Percentiles rank a stretch among this genome's conserved stretches.
phyloP scores from a whole-genome alignment of 352 stramenopile species.

The Globisporangium echinulatum region DNA sequence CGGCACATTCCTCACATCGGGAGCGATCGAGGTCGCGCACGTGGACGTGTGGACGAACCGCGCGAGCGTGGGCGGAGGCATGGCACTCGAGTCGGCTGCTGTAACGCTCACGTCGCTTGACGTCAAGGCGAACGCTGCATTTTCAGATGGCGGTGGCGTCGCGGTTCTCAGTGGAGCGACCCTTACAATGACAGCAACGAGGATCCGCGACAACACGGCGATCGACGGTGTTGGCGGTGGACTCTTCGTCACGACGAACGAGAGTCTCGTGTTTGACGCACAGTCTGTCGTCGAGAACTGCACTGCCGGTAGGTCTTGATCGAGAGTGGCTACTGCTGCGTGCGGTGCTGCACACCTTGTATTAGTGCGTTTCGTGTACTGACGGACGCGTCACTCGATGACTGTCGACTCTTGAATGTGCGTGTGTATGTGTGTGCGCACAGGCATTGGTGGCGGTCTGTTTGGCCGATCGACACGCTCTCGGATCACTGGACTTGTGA shows the following conservation, averaged over 20 bases:
- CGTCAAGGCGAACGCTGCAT: slow-evolving; percentile 26
- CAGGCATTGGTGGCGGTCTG: slow-evolving; percentile 26
- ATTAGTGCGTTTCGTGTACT: neutral
- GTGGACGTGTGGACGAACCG: slow-evolving; percentile 23
- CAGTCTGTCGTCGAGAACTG: slow-evolving; percentile 22
- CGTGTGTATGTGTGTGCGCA: neutral
- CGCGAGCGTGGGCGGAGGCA: slow-evolving; percentile 24
- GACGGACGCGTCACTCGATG: too few species aligned
- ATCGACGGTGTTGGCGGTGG: slow-evolving; percentile 28
- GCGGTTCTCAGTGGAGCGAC: slow-evolving; percentile 23
- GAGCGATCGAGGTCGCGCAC: slow-evolving; percentile 1
- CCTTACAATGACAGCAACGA: slow-evolving; percentile 13
- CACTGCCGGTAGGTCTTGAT: slow-evolving; percentile 22
- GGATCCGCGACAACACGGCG: slow-evolving; percentile 23
- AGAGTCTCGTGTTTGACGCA: slow-evolving; percentile 20
- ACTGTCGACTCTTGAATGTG: too few species aligned
- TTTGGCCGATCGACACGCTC: slow-evolving; percentile 19
- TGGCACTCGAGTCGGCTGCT: slow-evolving; percentile 18
- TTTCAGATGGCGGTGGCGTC: slow-evolving; percentile 36
- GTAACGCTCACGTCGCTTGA: slow-evolving; percentile 10
- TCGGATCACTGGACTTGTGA: slow-evolving; percentile 13
- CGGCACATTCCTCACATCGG: slow-evolving; percentile 18
- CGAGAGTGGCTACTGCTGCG: neutral
- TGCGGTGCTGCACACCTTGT: neutral
- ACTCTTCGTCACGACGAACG: slow-evolving; percentile 32